Percentiles rank a stretch among this genome's conserved stretches.
These are phyloP conservation scores for Pyrenochaeta sp. DNA, from an alignment of 2,329 filamentous ascomycete genomes.

Conservation along the genomic window DNA sequence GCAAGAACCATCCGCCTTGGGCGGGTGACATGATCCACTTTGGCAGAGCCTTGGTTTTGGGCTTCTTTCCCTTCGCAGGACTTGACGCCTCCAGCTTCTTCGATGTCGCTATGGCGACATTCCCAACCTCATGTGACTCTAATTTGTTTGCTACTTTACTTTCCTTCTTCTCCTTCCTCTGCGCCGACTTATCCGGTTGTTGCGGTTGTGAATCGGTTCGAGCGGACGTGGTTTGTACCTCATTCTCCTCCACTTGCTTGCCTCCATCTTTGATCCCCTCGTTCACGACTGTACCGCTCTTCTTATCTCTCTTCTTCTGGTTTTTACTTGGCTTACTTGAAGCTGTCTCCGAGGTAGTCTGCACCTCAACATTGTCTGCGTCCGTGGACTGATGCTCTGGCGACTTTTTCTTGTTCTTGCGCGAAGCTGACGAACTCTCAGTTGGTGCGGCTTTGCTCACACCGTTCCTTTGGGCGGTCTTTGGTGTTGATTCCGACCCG, in stretches of 20 bases:
- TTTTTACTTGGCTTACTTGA: conserved; percentile 20
- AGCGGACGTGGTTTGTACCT: not conserved
- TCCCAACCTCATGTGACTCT: conserved; percentile 5
- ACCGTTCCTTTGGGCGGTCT: conserved; percentile 14
- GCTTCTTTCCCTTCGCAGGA: conserved; percentile 27
- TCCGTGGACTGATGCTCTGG: too few relatives aligned
- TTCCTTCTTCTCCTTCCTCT: conserved; percentile 21
- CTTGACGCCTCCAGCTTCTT: conserved; percentile 1
- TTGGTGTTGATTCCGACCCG: conserved; percentile 17
- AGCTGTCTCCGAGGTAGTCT: not conserved
- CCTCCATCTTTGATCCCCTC: not conserved
- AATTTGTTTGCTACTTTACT: conserved; percentile 11
- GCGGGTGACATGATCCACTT: conserved; percentile 55
- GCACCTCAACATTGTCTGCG: conserved; percentile 6
- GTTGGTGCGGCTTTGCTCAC: conserved; percentile 12
- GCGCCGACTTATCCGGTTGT: conserved; percentile 9
- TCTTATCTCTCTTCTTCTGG: conserved; percentile 12
- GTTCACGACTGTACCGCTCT: conserved; percentile 1
- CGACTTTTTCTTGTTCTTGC: too few relatives aligned
- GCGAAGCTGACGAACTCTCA: too few relatives aligned
- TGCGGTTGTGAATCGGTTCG: conserved; percentile 8
- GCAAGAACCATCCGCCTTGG: conserved; percentile 63
- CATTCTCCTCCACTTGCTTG: not conserved
- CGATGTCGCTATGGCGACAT: conserved; percentile 1
- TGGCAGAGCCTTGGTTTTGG: conserved; percentile 26